Base-by-base conservation (phyloP, 2,329 filamentous ascomycete genomes). In the Penicillium concentricum region DNA sequence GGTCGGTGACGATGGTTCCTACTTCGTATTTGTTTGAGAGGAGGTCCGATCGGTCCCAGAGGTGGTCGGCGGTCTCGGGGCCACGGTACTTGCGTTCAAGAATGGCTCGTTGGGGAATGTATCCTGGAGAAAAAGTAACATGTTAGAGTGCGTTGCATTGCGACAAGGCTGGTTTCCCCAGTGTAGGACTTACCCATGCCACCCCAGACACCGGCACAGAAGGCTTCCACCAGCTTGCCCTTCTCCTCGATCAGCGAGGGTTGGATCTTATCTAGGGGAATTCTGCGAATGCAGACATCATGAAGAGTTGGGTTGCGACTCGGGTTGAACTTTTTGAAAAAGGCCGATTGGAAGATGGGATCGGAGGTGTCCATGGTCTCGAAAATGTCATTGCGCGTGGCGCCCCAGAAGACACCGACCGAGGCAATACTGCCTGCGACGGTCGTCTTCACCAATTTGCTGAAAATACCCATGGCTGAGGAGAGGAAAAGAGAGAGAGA, bases 201-300 rank as follows among this genome's bases (percentile, higher is more conserved):
- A 60, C 82, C 81, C 87, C 84, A 91, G 47, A 89, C 75, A 43
- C 86, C 86, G 13, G 84, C 84, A 68, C 85, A 88, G 68, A 89
- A 89, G 61, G 84, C 84, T 63, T 88, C 79, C 1, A 83, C 82
- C 47, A 90, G 76, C 61, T 84, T 79, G 32, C 81, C 79, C 67
- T 83, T 84, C 61, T 83, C 81, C 67, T 87, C 78, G 15, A 90
- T 74, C 52, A 91, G 76, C 61, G 87, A 83, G 0, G 87, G 86
- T 30, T 83, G 81, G 59, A 91, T 84, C 67, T 86, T 84, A 45
- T 76, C 76, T 47, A 91, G 69, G 0, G 87, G 84, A 0, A 91
- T 79, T 35, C 79, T 80, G 62, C 84, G 83, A 62, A 89, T 76
- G 64, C 83, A 87, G 12, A 88, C 73, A 68, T 91, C 88, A 56